Conservation (phyloP, 768 basidiomycete species). For the Termitomyces sp. region DNA sequence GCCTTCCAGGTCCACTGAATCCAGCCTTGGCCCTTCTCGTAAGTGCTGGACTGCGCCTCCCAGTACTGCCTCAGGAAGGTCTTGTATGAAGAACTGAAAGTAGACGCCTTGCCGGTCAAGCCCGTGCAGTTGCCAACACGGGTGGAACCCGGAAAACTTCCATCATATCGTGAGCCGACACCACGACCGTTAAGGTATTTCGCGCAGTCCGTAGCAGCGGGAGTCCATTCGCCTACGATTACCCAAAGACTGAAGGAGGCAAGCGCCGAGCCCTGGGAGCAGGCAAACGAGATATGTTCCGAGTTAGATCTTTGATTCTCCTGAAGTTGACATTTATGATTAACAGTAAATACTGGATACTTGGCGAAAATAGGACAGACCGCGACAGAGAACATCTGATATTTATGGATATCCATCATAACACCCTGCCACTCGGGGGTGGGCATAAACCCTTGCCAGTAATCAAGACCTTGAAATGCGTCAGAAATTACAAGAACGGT, state of each 20-base stretch:
- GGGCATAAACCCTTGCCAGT: conserved; percentile 61
- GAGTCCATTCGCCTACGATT: conserved; percentile 86
- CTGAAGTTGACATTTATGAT: conserved; percentile 18
- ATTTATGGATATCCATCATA: conserved; percentile 75
- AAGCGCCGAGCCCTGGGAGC: conserved; percentile 39
- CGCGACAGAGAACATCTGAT: conserved; percentile 62
- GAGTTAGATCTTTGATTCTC: conserved; percentile 38
- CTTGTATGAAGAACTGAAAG: conserved; percentile 76
- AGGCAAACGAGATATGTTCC: conserved; percentile 60
- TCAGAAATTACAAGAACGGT: conserved; percentile 68
- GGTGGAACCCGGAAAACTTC: conserved; percentile 56
- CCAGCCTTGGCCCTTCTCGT: conserved; percentile 69
- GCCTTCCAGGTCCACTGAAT: conserved; percentile 84
- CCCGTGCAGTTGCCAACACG: conserved; percentile 69
- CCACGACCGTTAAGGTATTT: conserved; percentile 84
- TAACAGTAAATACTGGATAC: neutral
- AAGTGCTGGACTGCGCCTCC: conserved; percentile 79
- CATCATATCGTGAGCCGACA: conserved; percentile 58
- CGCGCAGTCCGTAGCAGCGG: conserved; percentile 72
- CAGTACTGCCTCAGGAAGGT: conserved; percentile 74
- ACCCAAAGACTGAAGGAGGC: conserved; percentile 63
- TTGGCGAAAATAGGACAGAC: conserved; percentile 28
- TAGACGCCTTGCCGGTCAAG: conserved; percentile 65
- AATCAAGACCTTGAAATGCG: conserved; percentile 70
- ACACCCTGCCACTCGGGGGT: conserved; percentile 55